Percentiles rank a stretch among this genome's conserved stretches.
phyloP scores from a whole-genome alignment of 169 alveolate species.

The Cryptosporidium sp. region DNA sequence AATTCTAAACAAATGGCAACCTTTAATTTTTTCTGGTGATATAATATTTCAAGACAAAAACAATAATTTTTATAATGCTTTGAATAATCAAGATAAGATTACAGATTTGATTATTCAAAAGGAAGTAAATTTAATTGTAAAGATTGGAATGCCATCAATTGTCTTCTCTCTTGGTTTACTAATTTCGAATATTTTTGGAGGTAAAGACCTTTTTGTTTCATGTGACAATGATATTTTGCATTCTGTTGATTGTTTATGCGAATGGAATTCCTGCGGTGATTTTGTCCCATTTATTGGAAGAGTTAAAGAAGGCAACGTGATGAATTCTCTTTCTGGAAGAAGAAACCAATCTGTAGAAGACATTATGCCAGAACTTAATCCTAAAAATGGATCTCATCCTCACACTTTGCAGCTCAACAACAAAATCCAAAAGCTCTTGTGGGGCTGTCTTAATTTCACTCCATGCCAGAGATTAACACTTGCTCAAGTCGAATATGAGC shows the following conservation, averaged over 20 bases:
- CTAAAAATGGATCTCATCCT: not conserved
- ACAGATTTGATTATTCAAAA: slow-evolving; percentile 4
- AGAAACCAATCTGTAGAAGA: slow-evolving; percentile 64
- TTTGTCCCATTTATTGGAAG: slow-evolving; percentile 53
- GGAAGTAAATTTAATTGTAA: slow-evolving; percentile 13
- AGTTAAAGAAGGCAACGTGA: slow-evolving; percentile 65
- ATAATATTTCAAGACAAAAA: slow-evolving; percentile 22
- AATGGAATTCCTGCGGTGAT: slow-evolving; percentile 74
- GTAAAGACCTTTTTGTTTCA: slow-evolving; percentile 39
- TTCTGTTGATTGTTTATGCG: slow-evolving; percentile 57
- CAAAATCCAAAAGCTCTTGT: slow-evolving; percentile 32
- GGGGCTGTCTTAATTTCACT: slow-evolving; percentile 62
- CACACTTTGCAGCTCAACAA: not conserved
- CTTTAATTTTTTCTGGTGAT: slow-evolving; percentile 63
- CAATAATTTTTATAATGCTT: not conserved
- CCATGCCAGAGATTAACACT: slow-evolving; percentile 68
- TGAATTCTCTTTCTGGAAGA: slow-evolving; percentile 64
- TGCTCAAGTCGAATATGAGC: slow-evolving; percentile 56
- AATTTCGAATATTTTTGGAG: slow-evolving; percentile 57
- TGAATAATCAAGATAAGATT: not conserved
- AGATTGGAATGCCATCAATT: slow-evolving; percentile 63
- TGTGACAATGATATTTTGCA: slow-evolving; percentile 63
- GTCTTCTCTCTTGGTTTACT: slow-evolving; percentile 60
- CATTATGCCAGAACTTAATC: slow-evolving; percentile 18
- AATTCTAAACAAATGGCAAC: slow-evolving; percentile 30